A percentile compares a stretch with the other conserved stretches of the same genome.
phyloP scores from a whole-genome alignment of 176 grass and related monocot species.

The Triticum monococcum region DNA sequence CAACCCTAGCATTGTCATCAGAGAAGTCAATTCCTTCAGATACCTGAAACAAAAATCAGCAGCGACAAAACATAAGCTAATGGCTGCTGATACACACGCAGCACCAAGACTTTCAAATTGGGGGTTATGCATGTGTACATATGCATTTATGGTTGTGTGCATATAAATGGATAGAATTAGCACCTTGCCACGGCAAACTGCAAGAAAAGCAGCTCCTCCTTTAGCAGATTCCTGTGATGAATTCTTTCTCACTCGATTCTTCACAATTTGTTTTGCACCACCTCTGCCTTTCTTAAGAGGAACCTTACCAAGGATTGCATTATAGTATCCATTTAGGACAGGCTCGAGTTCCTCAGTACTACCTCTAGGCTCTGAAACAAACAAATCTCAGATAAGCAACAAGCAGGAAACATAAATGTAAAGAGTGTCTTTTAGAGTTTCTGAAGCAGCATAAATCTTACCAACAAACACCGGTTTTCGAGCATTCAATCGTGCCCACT shows the following conservation, averaged over 20 bases:
- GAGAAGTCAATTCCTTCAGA: slow-evolving; percentile 98
- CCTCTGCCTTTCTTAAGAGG: slow-evolving; percentile 51
- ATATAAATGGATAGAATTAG: slow-evolving; percentile 25
- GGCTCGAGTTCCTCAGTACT: slow-evolving; percentile 78
- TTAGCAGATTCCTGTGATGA: slow-evolving; percentile 44
- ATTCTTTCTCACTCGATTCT: slow-evolving; percentile 60
- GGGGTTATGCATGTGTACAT: slow-evolving; percentile 14
- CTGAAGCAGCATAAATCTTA: slow-evolving; percentile 39
- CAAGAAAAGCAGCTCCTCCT: slow-evolving; percentile 89
- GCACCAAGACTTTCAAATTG: slow-evolving; percentile 6
- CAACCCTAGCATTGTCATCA: slow-evolving; percentile 93
- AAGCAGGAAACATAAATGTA: neutral
- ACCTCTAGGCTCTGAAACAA: slow-evolving; percentile 84
- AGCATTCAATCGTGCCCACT: slow-evolving; percentile 90
- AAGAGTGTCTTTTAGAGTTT: slow-evolving; percentile 1
- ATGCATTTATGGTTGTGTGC: slow-evolving; percentile 12
- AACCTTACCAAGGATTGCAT: slow-evolving; percentile 68
- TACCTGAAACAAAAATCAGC: slow-evolving; percentile 59
- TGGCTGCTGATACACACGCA: slow-evolving; percentile 12
- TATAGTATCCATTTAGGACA: slow-evolving; percentile 88
- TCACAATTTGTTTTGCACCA: slow-evolving; percentile 54
- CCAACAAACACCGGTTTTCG: slow-evolving; percentile 81
- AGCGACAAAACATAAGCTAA: slow-evolving; percentile 33
- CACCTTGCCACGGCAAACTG: slow-evolving; percentile 97
- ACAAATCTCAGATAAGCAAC: slow-evolving; percentile 26